These are phyloP conservation scores for Elsinoe perseae DNA, from an alignment of 2,329 filamentous ascomycete species.

Conservation along the genomic window DNA sequence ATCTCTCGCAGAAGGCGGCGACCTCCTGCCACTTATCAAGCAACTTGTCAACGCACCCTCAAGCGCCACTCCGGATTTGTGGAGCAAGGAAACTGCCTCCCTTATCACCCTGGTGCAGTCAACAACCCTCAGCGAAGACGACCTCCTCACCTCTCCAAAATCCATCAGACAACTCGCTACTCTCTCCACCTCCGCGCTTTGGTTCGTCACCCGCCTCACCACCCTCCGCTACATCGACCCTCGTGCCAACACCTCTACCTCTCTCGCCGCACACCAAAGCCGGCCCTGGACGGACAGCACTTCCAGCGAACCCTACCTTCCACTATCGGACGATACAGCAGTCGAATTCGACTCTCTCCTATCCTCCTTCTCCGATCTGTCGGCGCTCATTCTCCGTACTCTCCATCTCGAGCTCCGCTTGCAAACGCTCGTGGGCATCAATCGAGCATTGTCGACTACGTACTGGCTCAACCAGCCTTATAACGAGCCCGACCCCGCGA, in stretches of 20 bases:
- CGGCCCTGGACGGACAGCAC: conserved; percentile 79
- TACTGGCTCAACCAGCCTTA: conserved; percentile 61
- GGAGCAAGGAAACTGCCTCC: conserved; percentile 48
- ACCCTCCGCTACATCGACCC: conserved; percentile 74
- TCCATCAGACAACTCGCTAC: conserved; percentile 77
- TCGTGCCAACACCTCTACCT: conserved; percentile 48
- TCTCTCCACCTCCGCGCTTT: conserved; percentile 96
- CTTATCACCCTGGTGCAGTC: conserved; percentile 49
- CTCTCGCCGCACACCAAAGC: conserved; percentile 45
- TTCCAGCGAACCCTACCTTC: conserved; percentile 57
- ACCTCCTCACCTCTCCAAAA: conserved; percentile 85
- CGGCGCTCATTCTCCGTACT: conserved; percentile 69
- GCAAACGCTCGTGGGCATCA: conserved; percentile 73
- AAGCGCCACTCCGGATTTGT: conserved; percentile 49
- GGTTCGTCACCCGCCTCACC: conserved; percentile 78
- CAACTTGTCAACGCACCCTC: conserved; percentile 54
- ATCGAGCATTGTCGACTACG: conserved; percentile 42
- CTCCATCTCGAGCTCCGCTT: conserved; percentile 84
- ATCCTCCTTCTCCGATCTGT: conserved; percentile 72
- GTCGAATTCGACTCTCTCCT: conserved; percentile 83
- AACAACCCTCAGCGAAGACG: conserved; percentile 60
- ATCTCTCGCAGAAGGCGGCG: conserved; percentile 57
- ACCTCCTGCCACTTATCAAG: conserved; percentile 63
- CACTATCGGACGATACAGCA: conserved; percentile 78
- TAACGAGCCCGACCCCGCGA: conserved; percentile 67